Evolutionary conservation across 2,329 filamentous ascomycete species (phyloP).

Genomic region (Dendryphion nanum): DNA sequence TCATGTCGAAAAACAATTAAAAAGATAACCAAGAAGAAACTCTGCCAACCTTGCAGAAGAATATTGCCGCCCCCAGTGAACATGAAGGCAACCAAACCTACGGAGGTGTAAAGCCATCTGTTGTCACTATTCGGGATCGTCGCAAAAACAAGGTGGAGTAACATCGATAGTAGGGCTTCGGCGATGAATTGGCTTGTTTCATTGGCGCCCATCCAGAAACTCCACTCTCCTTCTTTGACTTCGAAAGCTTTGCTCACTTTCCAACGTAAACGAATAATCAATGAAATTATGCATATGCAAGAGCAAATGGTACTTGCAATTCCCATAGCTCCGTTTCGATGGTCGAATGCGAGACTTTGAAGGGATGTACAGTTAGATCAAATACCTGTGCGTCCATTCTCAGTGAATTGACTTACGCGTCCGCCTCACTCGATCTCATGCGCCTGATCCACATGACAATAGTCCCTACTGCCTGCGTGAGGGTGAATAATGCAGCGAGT

Average conservation of each 20-base stretch:
- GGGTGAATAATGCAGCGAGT: slow-evolving; percentile 6
- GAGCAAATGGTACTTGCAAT: slow-evolving; percentile 10
- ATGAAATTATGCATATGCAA: slow-evolving; percentile 5
- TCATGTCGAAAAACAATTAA: slow-evolving; percentile 13
- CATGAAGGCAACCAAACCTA: slow-evolving; percentile 8
- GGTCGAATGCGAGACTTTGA: slow-evolving; percentile 10
- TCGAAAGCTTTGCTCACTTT: slow-evolving; percentile 11
- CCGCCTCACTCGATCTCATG: neutral
- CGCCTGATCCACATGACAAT: slow-evolving; percentile 13
- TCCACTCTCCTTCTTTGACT: slow-evolving; percentile 1
- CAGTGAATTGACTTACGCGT: too few relatives aligned
- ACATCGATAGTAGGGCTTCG: slow-evolving; percentile 9
- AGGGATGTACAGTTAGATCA: too few relatives aligned
- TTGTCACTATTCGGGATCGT: slow-evolving; percentile 4
- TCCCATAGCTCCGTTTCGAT: slow-evolving; percentile 14
- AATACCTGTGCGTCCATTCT: too few relatives aligned
- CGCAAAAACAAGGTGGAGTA: slow-evolving; percentile 11
- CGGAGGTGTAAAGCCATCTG: slow-evolving; percentile 11
- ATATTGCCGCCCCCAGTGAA: neutral
- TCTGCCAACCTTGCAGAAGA: slow-evolving; percentile 5
- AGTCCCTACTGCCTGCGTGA: slow-evolving; percentile 14
- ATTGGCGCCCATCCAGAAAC: neutral
- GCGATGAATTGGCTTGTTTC: slow-evolving; percentile 3
- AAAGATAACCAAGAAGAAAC: slow-evolving; percentile 8
- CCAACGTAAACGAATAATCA: slow-evolving; percentile 10